Evolutionary conservation across 306 rosid species (phyloP), one percentile per base, ranked within the genome.

Genomic region (Trifolium fragiferum): DNA sequence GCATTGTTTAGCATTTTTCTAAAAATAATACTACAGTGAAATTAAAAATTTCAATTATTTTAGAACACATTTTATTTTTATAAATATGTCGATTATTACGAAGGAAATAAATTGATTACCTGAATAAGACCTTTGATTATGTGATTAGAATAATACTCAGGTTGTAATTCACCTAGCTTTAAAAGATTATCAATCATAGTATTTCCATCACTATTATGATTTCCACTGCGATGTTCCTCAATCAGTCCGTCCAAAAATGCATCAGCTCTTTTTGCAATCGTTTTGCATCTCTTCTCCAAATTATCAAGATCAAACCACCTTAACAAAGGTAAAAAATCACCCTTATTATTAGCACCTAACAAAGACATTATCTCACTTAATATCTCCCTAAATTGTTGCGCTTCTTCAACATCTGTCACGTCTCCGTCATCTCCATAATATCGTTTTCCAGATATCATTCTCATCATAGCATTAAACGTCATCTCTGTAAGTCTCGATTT

Each of bases 381-480:
- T 0, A 67, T 67, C 7, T 80, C 76, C 9, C 76, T 73, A 11
- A 80, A 80, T 16, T 80, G 79, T n/a, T 14, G 46, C 0, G 83
- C 83, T 18, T 73, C 57, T 19, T 73, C 70, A 2, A 16, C 70
- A 0, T 73, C 65, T 0, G 19, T n/a, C 32, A 66, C 75, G 2
- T 79, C 79, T 1, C 12, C 4, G 6, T 80, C 76, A 1, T 73
- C 66, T 0, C 72, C 83, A 2, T 73, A 80, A 33, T 73, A 79
- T 10, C 78, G 27, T 54, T 73, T 66, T 23, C 79, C 79, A 0
- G 83, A 73, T 1, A 80, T 74, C 83, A 80, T 80, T 35, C 76
- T 80, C 83, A 80, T 80, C 75, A 74, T 60, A 3, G 4, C 19
- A 51, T 80, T 80, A 33, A 73, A 80, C 2, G 83, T 74, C 79